phyloP scores from a whole-genome alignment of 2,329 filamentous ascomycete genomes.

The Seiridium unicorne region DNA sequence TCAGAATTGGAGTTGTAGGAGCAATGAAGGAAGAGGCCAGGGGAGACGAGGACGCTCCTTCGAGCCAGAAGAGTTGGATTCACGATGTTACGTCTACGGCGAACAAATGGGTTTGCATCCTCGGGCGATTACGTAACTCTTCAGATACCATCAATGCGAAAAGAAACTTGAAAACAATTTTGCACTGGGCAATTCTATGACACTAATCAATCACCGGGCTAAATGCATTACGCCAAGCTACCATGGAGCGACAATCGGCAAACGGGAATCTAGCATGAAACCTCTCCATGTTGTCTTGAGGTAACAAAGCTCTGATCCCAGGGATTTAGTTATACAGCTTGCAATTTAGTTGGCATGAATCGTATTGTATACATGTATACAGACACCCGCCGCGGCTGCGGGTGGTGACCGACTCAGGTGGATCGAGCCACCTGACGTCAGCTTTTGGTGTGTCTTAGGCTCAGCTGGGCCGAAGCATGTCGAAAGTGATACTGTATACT shows the following conservation, averaged over 20 bases:
- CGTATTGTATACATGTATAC: too few species aligned
- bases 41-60: conserved; percentile 8
- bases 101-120: background rate
- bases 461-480: background rate
- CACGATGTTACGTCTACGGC: conserved; percentile 23
- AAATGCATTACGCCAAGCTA: too few species aligned
- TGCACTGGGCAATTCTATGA: too few species aligned
- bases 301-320: too few species aligned
- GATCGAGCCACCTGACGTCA: background rate
- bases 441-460: background rate
- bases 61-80: background rate
- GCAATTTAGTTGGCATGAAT: too few species aligned
- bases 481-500: background rate
- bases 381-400: too few species aligned
- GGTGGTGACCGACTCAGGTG: too few species aligned
- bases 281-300: too few species aligned
- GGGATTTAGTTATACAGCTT: too few species aligned
- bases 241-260: too few species aligned
- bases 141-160: conserved; percentile 1
- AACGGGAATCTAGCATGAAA: too few species aligned
- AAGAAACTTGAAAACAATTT: background rate
- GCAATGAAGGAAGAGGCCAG: conserved; percentile 15
- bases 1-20: background rate
- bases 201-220: too few species aligned
- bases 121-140: background rate